Evolutionary conservation across 768 basidiomycete genomes (phyloP).

Genomic region (Tricholoma saponaceum): DNA sequence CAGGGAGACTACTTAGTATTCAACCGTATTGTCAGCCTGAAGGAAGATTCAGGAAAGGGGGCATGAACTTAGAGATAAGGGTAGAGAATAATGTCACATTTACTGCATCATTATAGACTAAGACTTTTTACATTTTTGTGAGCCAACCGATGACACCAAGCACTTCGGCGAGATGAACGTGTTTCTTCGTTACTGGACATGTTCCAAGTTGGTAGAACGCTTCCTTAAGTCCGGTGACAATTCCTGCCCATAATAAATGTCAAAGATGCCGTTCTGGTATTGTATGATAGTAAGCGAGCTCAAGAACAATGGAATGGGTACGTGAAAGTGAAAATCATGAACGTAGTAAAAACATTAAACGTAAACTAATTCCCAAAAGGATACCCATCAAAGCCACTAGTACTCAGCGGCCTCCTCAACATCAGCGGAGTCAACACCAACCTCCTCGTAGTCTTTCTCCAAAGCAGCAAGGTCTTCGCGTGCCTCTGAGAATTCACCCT

Average conservation of each 20-base stretch:
- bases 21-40: conserved; percentile 90
- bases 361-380: conserved; percentile 13
- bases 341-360: conserved; percentile 16
- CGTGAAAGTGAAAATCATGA: conserved; percentile 12
- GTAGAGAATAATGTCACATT: neutral
- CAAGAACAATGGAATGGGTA: conserved; percentile 14
- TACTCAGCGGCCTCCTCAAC: conserved; percentile 52
- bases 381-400: conserved; percentile 24
- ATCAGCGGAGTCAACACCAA: conserved; percentile 49
- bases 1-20: conserved; percentile 81
- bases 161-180: no score
- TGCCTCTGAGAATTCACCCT: conserved; percentile 98
- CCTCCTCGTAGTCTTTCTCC: conserved; percentile 95
- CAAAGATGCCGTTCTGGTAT: conserved; percentile 15
- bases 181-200: no score
- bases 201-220: no score
- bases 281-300: conserved; percentile 8
- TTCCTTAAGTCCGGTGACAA: no score
- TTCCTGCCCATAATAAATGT: neutral
- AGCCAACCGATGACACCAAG: no score
- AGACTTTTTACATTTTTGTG: no score
- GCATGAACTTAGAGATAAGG: conserved; percentile 19
- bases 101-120: no score
- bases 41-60: conserved; percentile 87
- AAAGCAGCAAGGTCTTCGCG: conserved; percentile 99